These are phyloP conservation scores for Ganoderma sinense DNA, from an alignment of 1,284 basidiomycete genomes.

Conservation along the genomic window DNA sequence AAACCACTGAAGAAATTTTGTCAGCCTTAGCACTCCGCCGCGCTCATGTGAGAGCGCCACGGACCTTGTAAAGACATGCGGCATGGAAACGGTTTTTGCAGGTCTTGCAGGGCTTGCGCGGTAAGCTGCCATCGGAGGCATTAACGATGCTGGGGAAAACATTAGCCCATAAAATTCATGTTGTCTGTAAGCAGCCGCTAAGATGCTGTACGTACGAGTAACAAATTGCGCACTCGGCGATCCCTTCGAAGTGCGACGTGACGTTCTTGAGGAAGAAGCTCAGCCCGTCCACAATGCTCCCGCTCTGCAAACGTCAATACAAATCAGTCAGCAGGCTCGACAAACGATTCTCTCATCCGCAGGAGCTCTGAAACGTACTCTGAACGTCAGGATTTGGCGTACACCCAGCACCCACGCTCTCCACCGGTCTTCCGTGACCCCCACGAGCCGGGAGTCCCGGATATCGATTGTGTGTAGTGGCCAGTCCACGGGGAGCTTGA, in stretches of 20 bases:
- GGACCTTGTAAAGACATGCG: slow-evolving; percentile 88
- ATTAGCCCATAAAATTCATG: neutral
- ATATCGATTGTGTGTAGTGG: slow-evolving; percentile 92
- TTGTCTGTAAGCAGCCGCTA: neutral
- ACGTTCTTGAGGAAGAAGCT: slow-evolving; percentile 96
- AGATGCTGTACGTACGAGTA: slow-evolving; percentile 74
- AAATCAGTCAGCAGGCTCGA: neutral
- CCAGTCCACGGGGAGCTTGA: slow-evolving; percentile 91
- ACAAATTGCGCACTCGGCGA: slow-evolving; percentile 94
- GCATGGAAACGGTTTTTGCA: slow-evolving; percentile 98
- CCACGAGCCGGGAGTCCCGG: slow-evolving; percentile 84
- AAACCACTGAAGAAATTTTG: slow-evolving; percentile 75
- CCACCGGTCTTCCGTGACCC: slow-evolving; percentile 93
- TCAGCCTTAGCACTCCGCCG: neutral
- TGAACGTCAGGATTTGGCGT: slow-evolving; percentile 90
- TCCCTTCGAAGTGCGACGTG: slow-evolving; percentile 89
- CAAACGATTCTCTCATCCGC: neutral
- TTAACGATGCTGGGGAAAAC: slow-evolving; percentile 82
- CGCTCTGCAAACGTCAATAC: slow-evolving; percentile 66
- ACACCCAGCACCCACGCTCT: slow-evolving; percentile 94
- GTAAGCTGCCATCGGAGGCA: slow-evolving; percentile 88
- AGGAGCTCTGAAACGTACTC: slow-evolving; percentile 60
- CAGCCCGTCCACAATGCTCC: slow-evolving; percentile 91
- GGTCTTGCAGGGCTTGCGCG: slow-evolving; percentile 92
- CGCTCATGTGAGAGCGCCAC: slow-evolving; percentile 24